Conservation (phyloP, 83 land plant species). For the Isoetes engelmannii region DNA sequence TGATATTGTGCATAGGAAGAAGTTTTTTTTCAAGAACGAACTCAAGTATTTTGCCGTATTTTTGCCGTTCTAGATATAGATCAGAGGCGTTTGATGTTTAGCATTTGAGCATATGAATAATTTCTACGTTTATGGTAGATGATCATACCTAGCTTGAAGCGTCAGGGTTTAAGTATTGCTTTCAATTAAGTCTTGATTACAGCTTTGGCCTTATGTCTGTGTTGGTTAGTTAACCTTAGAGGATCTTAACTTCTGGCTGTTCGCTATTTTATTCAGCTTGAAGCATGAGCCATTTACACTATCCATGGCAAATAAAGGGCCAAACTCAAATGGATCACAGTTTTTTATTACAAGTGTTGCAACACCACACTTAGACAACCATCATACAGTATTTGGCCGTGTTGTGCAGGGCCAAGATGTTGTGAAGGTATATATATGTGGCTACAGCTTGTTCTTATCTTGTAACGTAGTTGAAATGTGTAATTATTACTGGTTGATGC, state of each 20-base stretch:
- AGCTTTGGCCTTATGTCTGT: not conserved
- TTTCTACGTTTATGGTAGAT: too few species aligned
- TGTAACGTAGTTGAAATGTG: not conserved
- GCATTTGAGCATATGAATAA: too few species aligned
- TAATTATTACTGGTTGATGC: conserved; percentile 10
- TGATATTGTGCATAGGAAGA: too few species aligned
- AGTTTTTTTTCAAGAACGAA: too few species aligned
- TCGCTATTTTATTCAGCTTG: conserved; percentile 20
- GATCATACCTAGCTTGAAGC: too few species aligned
- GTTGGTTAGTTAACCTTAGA: not conserved
- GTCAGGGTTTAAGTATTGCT: too few species aligned
- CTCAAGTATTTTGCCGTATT: too few species aligned
- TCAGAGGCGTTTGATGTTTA: too few species aligned
- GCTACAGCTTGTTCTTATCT: not conserved
- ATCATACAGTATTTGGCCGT: conserved; percentile 42
- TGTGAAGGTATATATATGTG: conserved; percentile 21
- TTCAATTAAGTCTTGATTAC: too few species aligned
- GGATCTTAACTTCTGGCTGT: not conserved
- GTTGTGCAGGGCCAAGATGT: conserved; percentile 30
- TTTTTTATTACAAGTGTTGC: conserved; percentile 35
- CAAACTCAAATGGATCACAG: conserved; percentile 37
- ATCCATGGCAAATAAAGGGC: conserved; percentile 40
- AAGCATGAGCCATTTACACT: conserved; percentile 40
- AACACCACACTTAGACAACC: conserved; percentile 38
- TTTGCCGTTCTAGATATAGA: too few species aligned